These are phyloP conservation scores for Camelina hispida DNA, from an alignment of 345 rosid species.

Conservation along the genomic window DNA sequence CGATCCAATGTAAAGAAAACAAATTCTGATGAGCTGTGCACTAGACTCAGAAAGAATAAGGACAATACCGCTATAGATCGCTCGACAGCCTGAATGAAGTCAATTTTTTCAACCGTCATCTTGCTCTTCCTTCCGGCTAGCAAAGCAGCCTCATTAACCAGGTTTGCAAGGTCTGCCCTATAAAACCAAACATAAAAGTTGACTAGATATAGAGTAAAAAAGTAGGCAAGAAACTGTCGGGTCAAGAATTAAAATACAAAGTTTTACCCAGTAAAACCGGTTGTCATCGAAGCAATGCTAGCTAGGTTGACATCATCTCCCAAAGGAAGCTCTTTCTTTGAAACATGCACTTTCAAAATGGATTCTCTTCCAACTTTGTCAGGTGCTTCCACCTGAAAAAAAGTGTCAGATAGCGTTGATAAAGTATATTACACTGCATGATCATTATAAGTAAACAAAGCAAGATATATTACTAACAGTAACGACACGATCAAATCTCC, in stretches of 20 bases:
- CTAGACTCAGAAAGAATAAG: conserved; percentile 24
- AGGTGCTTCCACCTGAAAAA: conserved; percentile 85
- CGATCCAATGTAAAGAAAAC: background rate
- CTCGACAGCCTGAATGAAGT: conserved; percentile 94
- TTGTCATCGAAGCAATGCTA: conserved; percentile 90
- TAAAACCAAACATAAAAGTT: conserved; percentile 34
- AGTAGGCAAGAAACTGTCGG: background rate
- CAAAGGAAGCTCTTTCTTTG: conserved; percentile 84
- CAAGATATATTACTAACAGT: conserved; percentile 57
- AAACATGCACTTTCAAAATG: conserved; percentile 82
- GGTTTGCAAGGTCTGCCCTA: conserved; percentile 98
- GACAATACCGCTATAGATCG: conserved; percentile 82
- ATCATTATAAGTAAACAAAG: conserved; percentile 22
- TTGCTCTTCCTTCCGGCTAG: conserved; percentile 92
- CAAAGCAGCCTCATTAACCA: conserved; percentile 98
- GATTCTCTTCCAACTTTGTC: conserved; percentile 94
- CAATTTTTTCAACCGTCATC: conserved; percentile 71
- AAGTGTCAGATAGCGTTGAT: conserved; percentile 4
- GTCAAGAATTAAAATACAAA: background rate
- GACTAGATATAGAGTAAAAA: background rate
- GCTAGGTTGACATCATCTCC: conserved; percentile 75
- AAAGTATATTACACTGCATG: conserved; percentile 1
- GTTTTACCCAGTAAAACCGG: conserved; percentile 94
- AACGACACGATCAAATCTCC: conserved; percentile 98
- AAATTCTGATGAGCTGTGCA: background rate